Conservation (phyloP, 768 basidiomycete genomes). For the Suillus spraguei region DNA sequence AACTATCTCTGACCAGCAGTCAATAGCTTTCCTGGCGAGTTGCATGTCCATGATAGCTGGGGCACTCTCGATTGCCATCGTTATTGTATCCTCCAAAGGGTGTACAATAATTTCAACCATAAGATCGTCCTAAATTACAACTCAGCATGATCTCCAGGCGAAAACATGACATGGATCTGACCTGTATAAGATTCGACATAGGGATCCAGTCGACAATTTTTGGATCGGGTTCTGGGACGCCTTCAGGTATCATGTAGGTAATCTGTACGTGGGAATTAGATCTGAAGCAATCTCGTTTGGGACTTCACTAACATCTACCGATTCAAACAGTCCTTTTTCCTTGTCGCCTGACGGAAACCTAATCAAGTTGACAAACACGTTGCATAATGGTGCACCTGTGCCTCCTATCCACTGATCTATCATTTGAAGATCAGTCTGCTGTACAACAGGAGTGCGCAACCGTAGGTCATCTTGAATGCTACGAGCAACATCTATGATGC, state of each 20-base stretch:
- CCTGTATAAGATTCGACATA: slow-evolving; percentile 29
- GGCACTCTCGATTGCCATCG: slow-evolving; percentile 26
- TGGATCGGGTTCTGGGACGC: slow-evolving; percentile 12
- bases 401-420: slow-evolving; percentile 39
- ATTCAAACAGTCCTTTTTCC: slow-evolving; percentile 27
- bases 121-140: slow-evolving; percentile 32
- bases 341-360: slow-evolving; percentile 31
- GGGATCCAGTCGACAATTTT: slow-evolving; percentile 20
- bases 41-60: slow-evolving; percentile 17
- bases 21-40: slow-evolving; percentile 21
- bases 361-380: slow-evolving; percentile 48
- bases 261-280: slow-evolving; percentile 26
- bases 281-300: not conserved
- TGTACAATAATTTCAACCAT: slow-evolving; percentile 35
- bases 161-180: slow-evolving; percentile 10
- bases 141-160: not conserved
- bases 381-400: slow-evolving; percentile 37
- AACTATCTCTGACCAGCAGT: slow-evolving; percentile 24
- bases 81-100: slow-evolving; percentile 19
- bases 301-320: slow-evolving; percentile 35
- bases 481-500: slow-evolving; percentile 31
- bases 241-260: slow-evolving; percentile 38
- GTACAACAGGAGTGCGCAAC: slow-evolving; percentile 39
- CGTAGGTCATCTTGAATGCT: slow-evolving; percentile 39
- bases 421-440: slow-evolving; percentile 41